Evolutionary conservation across 495 filamentous ascomycete species (phyloP), one percentile per base, ranked within the genome.

Genomic region (Daldinia loculata): DNA sequence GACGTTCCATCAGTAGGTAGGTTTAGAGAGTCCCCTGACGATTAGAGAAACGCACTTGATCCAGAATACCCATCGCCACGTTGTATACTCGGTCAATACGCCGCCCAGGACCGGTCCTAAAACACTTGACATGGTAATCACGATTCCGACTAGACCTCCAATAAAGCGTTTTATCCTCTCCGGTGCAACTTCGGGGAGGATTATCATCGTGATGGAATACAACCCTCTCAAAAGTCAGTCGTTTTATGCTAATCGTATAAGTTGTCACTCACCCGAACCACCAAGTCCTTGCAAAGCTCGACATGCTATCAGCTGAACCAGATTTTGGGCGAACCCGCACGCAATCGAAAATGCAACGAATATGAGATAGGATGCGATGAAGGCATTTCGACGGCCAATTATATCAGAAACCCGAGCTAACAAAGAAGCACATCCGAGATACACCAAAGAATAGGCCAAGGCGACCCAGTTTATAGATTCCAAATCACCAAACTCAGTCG

Each of bases 271-370:
- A 80, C 82, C 81, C 59, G 80, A 80, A 4, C 82, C 83, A 1
- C 83, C 83, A 4, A 85, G 17, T 0, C 83, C 83, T 67, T 85
- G 83, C 14, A 83, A 45, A 1, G 81, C 78, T 59, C 83, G 76
- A 36, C 75, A 82, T 8, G 76, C 77, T 56, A 84, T 82, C 50
- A 89, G 77, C 68, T 87, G 80, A 15, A 76, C 65, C 27, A 87
- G 55, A 38, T 67, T 84, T 50, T 78, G 56, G 8, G 82, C 73
- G 43, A 81, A 84, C 2, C 84, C 87, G 66, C 87, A 88, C 0
- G 78, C 86, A 0, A 85, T 73, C 2, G 88, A 89, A 60, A 88
- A 88, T 38, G 67, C 80, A 53, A 87, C 71, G 63, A 90, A 90
- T 56, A 89, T 75, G 26, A 83, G 30, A 53, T 83, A 83, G 24